Conservation (phyloP, 2,329 filamentous ascomycete genomes). For the Fusarium decemcellulare region DNA sequence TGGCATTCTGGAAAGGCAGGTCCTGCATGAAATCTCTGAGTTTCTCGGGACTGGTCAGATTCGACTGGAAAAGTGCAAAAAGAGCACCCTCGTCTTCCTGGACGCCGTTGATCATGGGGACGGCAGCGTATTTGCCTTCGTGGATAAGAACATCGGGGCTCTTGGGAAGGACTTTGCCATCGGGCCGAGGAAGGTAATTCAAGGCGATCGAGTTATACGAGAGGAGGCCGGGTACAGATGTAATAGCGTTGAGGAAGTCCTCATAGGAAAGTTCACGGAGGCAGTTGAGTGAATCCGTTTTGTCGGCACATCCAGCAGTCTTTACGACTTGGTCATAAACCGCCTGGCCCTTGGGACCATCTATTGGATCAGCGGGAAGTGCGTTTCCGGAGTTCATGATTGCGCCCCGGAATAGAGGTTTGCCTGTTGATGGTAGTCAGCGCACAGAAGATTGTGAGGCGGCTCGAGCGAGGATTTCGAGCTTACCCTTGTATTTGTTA, state of each 20-base stretch:
- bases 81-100: neutral
- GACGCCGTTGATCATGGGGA: neutral
- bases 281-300: neutral
- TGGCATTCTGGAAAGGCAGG: neutral
- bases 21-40: neutral
- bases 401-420: neutral
- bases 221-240: neutral
- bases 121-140: neutral
- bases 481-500: too few relatives aligned
- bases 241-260: neutral
- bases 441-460: too few relatives aligned
- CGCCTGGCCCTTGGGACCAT: neutral
- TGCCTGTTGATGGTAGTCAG: neutral
- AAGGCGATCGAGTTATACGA: neutral
- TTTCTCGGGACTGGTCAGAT: neutral
- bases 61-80: neutral
- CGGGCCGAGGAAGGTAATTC: neutral
- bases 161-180: neutral
- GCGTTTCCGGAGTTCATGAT: neutral
- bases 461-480: too few relatives aligned
- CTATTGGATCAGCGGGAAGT: neutral
- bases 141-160: neutral
- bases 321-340: neutral
- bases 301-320: neutral
- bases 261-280: neutral